Evolutionary conservation across 139 green algal species (phyloP).

Genomic region (Chlorella sp.): DNA sequence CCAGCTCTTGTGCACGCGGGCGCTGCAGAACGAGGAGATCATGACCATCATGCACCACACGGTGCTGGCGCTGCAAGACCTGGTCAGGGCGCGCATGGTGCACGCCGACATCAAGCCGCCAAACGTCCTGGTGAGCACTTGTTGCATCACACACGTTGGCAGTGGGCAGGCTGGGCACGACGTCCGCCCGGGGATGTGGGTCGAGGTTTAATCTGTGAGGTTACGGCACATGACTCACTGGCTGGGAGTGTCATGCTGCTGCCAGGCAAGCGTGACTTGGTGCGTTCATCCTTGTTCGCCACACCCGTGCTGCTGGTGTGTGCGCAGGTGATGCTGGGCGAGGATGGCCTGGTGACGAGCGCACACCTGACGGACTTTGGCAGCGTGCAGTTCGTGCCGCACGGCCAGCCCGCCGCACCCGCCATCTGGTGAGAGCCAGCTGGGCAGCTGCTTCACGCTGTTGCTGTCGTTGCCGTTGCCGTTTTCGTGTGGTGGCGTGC

Average conservation of each 20-base stretch:
- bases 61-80: slow-evolving; percentile 7
- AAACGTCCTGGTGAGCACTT: slow-evolving; percentile 7
- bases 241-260: too few species aligned
- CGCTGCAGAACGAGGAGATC: neutral
- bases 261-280: too few species aligned
- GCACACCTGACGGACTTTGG: slow-evolving; percentile 10
- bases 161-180: too few species aligned
- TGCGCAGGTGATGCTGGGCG: slow-evolving; percentile 10
- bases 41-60: slow-evolving; percentile 11
- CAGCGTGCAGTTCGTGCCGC: slow-evolving; percentile 5
- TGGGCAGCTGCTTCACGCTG: too few species aligned
- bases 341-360: neutral
- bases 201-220: too few species aligned
- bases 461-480: too few species aligned
- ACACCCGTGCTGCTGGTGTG: too few species aligned
- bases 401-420: neutral
- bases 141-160: too few species aligned
- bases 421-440: slow-evolving; percentile 11
- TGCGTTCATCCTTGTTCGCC: too few species aligned
- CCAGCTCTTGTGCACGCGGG: slow-evolving; percentile 4
- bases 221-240: too few species aligned
- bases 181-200: too few species aligned
- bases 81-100: slow-evolving; percentile 1
- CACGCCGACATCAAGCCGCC: slow-evolving; percentile 7
- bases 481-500: too few species aligned